Evolutionary conservation across 139 green algal genomes (phyloP).

Genomic region (Zygnema circumcarinatum): DNA sequence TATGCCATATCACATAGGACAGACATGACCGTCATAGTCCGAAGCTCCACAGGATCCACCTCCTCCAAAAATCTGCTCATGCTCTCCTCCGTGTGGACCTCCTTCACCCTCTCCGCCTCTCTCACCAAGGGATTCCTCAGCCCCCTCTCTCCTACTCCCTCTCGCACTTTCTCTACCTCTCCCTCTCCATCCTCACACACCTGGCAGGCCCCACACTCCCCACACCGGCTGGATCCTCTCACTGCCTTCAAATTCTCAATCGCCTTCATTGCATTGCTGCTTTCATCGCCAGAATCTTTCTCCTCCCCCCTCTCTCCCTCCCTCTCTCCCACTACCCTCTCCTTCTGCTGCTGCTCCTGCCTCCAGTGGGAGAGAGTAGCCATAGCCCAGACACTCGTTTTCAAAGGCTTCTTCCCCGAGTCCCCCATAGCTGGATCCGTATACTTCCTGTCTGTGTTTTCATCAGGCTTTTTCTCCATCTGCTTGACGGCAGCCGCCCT

Average conservation of each 20-base stretch:
- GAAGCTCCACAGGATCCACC: slow-evolving; percentile 28
- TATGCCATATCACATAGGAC: slow-evolving; percentile 51
- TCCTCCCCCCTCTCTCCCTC: not conserved
- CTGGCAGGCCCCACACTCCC: not conserved
- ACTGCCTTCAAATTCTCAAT: not conserved
- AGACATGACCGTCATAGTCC: slow-evolving; percentile 33
- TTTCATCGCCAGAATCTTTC: not conserved
- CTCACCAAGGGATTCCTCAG: not conserved
- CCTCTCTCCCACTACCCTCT: not conserved
- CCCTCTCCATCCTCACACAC: not conserved
- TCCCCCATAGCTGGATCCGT: not conserved
- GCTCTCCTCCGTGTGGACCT: slow-evolving; percentile 37
- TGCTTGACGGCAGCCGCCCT: not conserved
- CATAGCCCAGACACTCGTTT: slow-evolving; percentile 29
- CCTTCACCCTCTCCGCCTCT: slow-evolving; percentile 11
- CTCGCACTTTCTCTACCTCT: not conserved
- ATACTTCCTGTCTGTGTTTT: not conserved
- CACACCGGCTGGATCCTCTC: not conserved
- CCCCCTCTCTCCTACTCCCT: too few species aligned
- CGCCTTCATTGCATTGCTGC: not conserved
- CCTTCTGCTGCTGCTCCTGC: slow-evolving; percentile 15
- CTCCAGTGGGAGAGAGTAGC: not conserved
- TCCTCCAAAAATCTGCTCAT: slow-evolving; percentile 29
- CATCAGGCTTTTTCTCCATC: not conserved
- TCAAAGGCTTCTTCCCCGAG: not conserved